Percentiles rank a stretch among this genome's conserved stretches.
Evolutionary conservation across 1,284 basidiomycete species (phyloP).

Genomic region (Ustilago tritici): DNA sequence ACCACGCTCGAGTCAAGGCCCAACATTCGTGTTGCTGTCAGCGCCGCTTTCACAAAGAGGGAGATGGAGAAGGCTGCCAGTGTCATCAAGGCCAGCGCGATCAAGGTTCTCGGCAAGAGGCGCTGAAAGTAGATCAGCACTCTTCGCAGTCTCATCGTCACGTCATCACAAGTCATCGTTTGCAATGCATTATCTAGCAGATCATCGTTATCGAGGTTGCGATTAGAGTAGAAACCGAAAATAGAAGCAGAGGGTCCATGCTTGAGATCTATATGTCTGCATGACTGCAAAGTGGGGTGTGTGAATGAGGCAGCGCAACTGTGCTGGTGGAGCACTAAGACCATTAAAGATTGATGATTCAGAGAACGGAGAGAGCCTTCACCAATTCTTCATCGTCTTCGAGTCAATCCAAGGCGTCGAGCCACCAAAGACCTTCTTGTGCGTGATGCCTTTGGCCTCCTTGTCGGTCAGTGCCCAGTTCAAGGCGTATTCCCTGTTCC

Average conservation of each 20-base stretch:
- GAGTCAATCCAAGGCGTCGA: slow-evolving; percentile 32
- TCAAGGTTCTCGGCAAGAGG: slow-evolving; percentile 75
- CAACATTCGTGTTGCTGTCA: slow-evolving; percentile 86
- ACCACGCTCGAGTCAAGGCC: slow-evolving; percentile 73
- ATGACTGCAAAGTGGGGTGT: too few relatives aligned
- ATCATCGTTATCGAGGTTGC: neutral
- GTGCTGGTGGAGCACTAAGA: neutral
- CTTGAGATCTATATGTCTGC: too few relatives aligned
- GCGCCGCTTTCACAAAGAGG: slow-evolving; percentile 82
- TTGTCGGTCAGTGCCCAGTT: slow-evolving; percentile 17
- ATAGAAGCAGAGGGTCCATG: neutral
- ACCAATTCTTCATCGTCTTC: slow-evolving; percentile 13
- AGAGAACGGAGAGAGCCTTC: neutral
- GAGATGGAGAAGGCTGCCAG: slow-evolving; percentile 89
- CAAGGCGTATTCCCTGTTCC: neutral
- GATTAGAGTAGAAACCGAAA: neutral
- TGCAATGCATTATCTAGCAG: slow-evolving; percentile 9
- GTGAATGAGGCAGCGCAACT: neutral
- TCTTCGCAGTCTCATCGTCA: neutral
- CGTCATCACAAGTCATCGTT: neutral
- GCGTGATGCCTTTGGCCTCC: slow-evolving; percentile 26
- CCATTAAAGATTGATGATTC: neutral
- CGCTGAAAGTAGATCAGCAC: slow-evolving; percentile 19
- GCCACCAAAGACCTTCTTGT: slow-evolving; percentile 25
- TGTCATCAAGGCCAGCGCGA: slow-evolving; percentile 80